phyloP scores from a whole-genome alignment of 768 basidiomycete genomes.

The Leucocoprinus sp. region DNA sequence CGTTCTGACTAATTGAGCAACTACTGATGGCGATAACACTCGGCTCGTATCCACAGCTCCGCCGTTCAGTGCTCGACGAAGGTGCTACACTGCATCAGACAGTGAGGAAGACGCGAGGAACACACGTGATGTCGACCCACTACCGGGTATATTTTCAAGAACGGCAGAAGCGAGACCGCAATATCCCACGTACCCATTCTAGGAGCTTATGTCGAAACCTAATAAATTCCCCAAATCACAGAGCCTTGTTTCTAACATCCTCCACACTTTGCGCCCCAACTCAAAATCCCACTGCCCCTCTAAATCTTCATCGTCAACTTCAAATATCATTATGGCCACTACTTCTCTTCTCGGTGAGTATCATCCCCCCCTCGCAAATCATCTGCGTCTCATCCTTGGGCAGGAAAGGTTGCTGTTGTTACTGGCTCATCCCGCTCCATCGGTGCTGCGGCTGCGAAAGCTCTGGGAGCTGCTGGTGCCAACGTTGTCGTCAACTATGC shows the following conservation, averaged over 20 bases:
- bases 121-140: constrained; percentile 8
- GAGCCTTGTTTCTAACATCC: constrained; percentile 12
- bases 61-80: not conserved
- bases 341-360: constrained; percentile 9
- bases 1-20: no score
- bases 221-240: constrained; percentile 10
- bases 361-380: not conserved
- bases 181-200: constrained; percentile 7
- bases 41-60: not conserved
- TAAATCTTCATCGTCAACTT: constrained; percentile 2
- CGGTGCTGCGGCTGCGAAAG: constrained; percentile 45
- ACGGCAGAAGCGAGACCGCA: constrained; percentile 2
- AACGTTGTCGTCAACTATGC: constrained; percentile 52
- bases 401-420: constrained; percentile 48
- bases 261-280: constrained; percentile 12
- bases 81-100: not conserved
- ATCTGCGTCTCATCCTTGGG: not conserved
- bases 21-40: no score
- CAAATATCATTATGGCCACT: constrained; percentile 6
- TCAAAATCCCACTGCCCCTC: not conserved
- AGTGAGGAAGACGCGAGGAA: constrained; percentile 2
- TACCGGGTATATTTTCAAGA: constrained; percentile 4
- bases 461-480: constrained; percentile 49
- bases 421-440: constrained; percentile 56
- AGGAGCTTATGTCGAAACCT: constrained; percentile 5